These are phyloP conservation scores for Eragrostis curvula DNA, from an alignment of 176 grass and related monocot species.

Conservation along the genomic window DNA sequence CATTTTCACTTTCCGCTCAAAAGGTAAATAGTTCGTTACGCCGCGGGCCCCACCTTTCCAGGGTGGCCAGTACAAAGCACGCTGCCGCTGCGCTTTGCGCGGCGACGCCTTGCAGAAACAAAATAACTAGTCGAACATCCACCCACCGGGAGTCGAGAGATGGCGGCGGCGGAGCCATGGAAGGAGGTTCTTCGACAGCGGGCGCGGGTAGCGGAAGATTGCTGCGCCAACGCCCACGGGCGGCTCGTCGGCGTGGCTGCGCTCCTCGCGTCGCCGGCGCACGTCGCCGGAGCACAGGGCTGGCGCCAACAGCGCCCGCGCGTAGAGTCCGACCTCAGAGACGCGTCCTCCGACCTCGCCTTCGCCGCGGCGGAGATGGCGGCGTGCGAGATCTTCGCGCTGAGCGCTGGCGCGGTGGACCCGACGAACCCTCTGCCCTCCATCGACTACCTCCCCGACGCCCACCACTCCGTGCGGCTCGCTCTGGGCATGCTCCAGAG, in stretches of 20 bases:
- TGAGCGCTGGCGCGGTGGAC: too few species aligned
- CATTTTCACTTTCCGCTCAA: not conserved
- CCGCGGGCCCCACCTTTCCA: not conserved
- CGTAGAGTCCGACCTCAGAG: not conserved
- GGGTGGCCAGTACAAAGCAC: not conserved
- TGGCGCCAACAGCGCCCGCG: too few species aligned
- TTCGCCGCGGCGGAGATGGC: not conserved
- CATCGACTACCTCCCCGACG: not conserved
- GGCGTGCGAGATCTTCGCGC: not conserved
- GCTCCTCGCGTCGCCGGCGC: not conserved
- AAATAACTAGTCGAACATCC: too few species aligned
- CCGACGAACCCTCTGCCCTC: not conserved
- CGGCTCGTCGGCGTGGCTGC: not conserved
- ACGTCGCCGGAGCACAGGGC: not conserved
- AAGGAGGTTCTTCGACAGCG: not conserved
- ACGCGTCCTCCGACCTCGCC: not conserved
- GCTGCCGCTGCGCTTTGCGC: not conserved
- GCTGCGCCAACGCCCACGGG: not conserved
- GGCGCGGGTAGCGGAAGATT: too few species aligned
- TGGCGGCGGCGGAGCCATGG: not conserved
- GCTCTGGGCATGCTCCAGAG: not conserved
- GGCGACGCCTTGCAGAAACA: not conserved
- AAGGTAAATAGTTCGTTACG: not conserved
- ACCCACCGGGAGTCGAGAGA: not conserved
- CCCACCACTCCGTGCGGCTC: not conserved